Conservation (phyloP, 306 rosid genomes). For the Vigna angularis region DNA sequence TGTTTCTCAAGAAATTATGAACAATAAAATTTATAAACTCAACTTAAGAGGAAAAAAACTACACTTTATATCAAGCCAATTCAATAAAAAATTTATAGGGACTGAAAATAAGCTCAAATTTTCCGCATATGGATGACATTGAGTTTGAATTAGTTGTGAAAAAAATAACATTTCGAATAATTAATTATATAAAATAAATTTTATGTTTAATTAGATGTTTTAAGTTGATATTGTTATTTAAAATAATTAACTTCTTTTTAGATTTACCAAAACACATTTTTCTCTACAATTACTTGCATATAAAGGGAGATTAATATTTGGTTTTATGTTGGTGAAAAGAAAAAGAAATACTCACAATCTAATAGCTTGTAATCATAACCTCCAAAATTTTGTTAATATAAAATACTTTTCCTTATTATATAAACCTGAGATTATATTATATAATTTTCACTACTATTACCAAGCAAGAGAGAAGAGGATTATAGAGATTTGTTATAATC, state of each 20-base stretch:
- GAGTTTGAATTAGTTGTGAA: neutral
- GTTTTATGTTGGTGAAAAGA: neutral
- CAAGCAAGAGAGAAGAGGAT: neutral
- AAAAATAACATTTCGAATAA: neutral
- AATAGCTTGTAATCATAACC: neutral
- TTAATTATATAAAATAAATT: neutral
- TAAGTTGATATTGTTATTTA: neutral
- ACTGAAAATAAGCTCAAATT: too few species aligned
- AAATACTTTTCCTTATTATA: neutral
- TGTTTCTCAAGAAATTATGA: too few species aligned
- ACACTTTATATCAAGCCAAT: too few species aligned
- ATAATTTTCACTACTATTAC: neutral
- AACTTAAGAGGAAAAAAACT: too few species aligned
- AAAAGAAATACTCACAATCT: neutral
- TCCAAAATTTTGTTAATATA: neutral
- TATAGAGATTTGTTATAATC: neutral
- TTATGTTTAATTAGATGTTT: neutral
- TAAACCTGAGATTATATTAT: neutral
- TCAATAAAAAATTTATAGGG: too few species aligned
- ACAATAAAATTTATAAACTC: too few species aligned
- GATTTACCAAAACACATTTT: neutral
- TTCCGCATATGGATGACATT: too few species aligned
- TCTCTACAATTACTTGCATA: neutral
- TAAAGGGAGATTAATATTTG: neutral
- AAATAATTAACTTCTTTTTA: neutral